These are phyloP conservation scores for Dryadomyces quercivorus DNA, from an alignment of 2,329 filamentous ascomycete genomes.

Conservation along the genomic window DNA sequence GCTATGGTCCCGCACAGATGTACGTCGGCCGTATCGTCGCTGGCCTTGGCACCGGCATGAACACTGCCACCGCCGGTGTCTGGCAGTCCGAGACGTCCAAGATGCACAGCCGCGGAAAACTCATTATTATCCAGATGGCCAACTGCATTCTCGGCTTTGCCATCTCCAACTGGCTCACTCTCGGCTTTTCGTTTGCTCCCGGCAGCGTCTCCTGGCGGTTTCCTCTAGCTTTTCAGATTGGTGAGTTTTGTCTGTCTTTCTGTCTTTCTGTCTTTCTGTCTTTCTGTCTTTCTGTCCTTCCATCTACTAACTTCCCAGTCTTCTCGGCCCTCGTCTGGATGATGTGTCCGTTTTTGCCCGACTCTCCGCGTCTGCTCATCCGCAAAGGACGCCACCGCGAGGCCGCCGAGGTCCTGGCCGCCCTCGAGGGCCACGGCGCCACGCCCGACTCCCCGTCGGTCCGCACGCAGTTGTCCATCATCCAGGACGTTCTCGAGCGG, in stretches of 20 bases:
- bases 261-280: no score
- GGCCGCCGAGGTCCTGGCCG: slow-evolving; percentile 1
- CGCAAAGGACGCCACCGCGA: neutral
- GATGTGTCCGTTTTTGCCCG: slow-evolving; percentile 3
- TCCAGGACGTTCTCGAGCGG: neutral
- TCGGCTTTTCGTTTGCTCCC: slow-evolving; percentile 11
- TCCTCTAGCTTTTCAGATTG: slow-evolving; percentile 15
- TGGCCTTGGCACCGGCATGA: slow-evolving; percentile 3
- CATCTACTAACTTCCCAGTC: neutral
- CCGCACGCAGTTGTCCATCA: slow-evolving; percentile 1
- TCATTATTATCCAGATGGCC: slow-evolving; percentile 17
- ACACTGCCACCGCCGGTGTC: slow-evolving; percentile 2
- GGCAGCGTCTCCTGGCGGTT: slow-evolving; percentile 13
- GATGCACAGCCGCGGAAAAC: slow-evolving; percentile 13
- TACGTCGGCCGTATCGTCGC: slow-evolving; percentile 1
- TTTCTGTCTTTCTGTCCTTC: no score
- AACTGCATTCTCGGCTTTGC: slow-evolving; percentile 25
- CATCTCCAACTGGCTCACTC: slow-evolving; percentile 19
- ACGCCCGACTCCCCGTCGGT: neutral
- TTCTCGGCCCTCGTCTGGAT: neutral
- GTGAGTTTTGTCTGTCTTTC: no score
- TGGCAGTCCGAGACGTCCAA: slow-evolving; percentile 9
- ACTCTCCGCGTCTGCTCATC: slow-evolving; percentile 2
- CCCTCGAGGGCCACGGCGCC: slow-evolving; percentile 1
- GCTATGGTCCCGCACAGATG: slow-evolving; percentile 4